Base-by-base conservation (phyloP, 257 asterid species). In the Linderniella brevidens region DNA sequence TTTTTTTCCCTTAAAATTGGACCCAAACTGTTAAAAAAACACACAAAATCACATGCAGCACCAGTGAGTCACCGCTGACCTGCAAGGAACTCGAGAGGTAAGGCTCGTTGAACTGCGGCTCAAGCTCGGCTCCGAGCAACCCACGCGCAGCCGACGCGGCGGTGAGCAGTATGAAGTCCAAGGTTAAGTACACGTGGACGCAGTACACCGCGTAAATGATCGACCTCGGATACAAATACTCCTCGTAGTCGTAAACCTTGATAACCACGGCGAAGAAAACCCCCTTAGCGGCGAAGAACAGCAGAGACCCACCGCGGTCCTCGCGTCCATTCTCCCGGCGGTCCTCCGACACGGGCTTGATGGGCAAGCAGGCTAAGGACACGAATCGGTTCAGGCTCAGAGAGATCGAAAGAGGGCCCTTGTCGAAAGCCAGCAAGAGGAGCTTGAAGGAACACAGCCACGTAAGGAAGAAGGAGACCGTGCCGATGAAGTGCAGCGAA, bases 41-140 rank as follows among this genome's bases (percentile, higher is more conserved):
- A n/a, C n/a, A n/a, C n/a, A n/a, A n/a, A n/a, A n/a, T n/a, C n/a
- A n/a, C n/a, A n/a, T n/a, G n/a, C n/a, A n/a, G n/a, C n/a, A n/a
- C n/a, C n/a, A n/a, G n/a, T n/a, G n/a, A 25, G 32, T 25, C 32
- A 6, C 6, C 32, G 32, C 32, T 6, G 32, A 25, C 49, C 20
- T 45, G 49, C 20, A 45, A 25, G 7, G 54, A 51, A 4, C 25
- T 37, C 13, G 56, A 36, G 5, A 51, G 46, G 18, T 37, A 37
- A 3, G 56, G 56, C 15, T 51, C 45, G 35, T 51, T n/a, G 56
- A 51, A 51, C 46, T 36, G 46, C 45, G 56, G 56, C 56, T 51
- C 46, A 4, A 51, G 44, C 56, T 51, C 56, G 16, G 18, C 29
- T 5, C 32, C 46, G 44, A 36, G 46, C 17, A 8, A 13, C 32